These are phyloP conservation scores for Gracilaria domingensis DNA, from an alignment of 23 red algal species.

Conservation along the genomic window DNA sequence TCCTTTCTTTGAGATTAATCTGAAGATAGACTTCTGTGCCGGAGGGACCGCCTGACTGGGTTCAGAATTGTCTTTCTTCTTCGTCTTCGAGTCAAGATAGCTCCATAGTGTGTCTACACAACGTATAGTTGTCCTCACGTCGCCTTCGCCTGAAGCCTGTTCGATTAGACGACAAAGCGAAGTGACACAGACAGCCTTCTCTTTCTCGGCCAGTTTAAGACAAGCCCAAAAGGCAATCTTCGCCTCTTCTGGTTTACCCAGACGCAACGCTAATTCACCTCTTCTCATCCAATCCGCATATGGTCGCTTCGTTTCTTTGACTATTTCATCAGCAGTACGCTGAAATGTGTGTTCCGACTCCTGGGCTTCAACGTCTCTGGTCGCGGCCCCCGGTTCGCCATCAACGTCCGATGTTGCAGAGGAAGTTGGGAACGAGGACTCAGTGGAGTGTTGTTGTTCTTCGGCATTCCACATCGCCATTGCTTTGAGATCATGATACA, in stretches of 20 bases:
- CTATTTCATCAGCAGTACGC: conserved; percentile 73
- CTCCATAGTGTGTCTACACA: conserved; percentile 66
- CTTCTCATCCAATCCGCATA: conserved; percentile 92
- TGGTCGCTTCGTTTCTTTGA: conserved; percentile 74
- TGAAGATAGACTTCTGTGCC: conserved; percentile 56
- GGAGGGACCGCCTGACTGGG: conserved; percentile 51
- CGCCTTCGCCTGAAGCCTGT: conserved; percentile 71
- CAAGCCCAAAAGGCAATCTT: conserved; percentile 77
- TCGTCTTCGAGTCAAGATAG: conserved; percentile 48
- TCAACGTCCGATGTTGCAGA: conserved; percentile 19
- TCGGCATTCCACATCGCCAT: conserved; percentile 91
- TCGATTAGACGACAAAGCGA: conserved; percentile 66
- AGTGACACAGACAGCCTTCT: conserved; percentile 64
- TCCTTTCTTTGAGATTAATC: conserved; percentile 80
- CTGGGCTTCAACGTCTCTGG: conserved; percentile 35
- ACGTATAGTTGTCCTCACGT: conserved; percentile 54
- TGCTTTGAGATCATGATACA: conserved; percentile 95
- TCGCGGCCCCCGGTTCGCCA: not conserved
- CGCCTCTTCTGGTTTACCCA: conserved; percentile 72
- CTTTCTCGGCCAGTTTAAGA: conserved; percentile 68
- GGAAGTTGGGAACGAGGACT: conserved; percentile 30
- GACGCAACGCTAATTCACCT: conserved; percentile 79
- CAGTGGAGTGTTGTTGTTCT: conserved; percentile 67
- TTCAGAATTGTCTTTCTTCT: conserved; percentile 37
- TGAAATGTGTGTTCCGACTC: conserved; percentile 17